phyloP scores from a whole-genome alignment of 2,329 filamentous ascomycete species.

The Colletotrichum somersetense region DNA sequence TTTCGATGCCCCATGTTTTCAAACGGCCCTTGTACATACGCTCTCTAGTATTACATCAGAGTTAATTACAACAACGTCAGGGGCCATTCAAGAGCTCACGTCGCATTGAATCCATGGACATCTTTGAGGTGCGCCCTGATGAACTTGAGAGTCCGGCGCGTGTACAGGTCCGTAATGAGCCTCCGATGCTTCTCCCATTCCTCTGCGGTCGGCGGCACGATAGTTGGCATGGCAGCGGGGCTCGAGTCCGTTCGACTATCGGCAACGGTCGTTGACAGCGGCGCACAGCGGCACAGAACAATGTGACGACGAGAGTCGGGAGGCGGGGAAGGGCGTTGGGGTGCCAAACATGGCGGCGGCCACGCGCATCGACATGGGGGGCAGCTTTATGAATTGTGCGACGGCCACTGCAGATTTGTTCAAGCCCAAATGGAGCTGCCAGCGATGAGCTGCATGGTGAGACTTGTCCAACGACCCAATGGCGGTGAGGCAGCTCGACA shows the following conservation, averaged over 20 bases:
- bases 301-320: neutral
- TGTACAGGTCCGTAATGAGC: conserved; percentile 30
- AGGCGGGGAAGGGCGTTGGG: neutral
- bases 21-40: conserved; percentile 39
- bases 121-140: conserved; percentile 21
- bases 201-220: conserved; percentile 27
- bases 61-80: neutral
- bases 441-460: conserved; percentile 18
- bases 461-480: conserved; percentile 13
- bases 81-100: conserved; percentile 19
- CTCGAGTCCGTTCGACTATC: neutral
- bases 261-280: neutral
- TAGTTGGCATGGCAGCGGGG: conserved; percentile 6
- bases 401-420: neutral
- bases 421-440: conserved; percentile 6
- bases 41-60: conserved; percentile 22
- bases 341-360: conserved; percentile 1
- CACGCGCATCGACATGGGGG: conserved; percentile 7
- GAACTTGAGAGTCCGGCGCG: conserved; percentile 18
- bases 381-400: conserved; percentile 26
- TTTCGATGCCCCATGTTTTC: conserved; percentile 34
- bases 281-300: neutral
- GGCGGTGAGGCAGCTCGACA: neutral
- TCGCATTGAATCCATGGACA: conserved; percentile 26
- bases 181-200: conserved; percentile 31